Evolutionary conservation across 2,329 filamentous ascomycete genomes (phyloP), one percentile per base, ranked within the genome.

Genomic region (Aspergillus tamarii): DNA sequence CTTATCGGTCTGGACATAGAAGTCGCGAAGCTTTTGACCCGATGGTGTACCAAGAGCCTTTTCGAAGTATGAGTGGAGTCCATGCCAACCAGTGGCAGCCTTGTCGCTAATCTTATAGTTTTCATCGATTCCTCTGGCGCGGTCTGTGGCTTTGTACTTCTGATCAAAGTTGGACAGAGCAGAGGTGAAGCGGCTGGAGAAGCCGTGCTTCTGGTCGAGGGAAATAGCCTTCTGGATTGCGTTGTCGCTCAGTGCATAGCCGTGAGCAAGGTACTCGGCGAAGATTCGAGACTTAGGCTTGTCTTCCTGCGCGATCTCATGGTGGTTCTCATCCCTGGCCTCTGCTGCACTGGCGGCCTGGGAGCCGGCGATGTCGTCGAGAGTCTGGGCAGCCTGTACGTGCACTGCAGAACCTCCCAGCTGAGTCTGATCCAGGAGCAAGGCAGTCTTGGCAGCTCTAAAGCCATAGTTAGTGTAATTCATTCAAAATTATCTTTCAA

Each of bases 401-500:
- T 95, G 89, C 70, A 94, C 92, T 64, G 90, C 83, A 62, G 86
- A 84, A 56, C 84, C 80, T 67, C 94, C 94, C 57, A 99, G 91
- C 81, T 96, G 91, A 59, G 95, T 99, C 85, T 97, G 96, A 83
- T 98, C 94, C 68, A 99, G 89, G 64, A 99, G 91, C 46, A 97
- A 91, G 30, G 95, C 95, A 26, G 95, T 99, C 85, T 97, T 97
- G 64, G 94, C 94, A 57, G 95, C 95, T 16, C 81, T 83, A 59
- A 46, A 53, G 16, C 36, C 34, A 21, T 61, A 39, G 59, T 67
- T 43, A 57, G 43, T 62, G 28, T 32, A n/a, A 41, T 54, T 10
- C 54, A 30, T 36, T 21, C 52, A 36, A 19, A 30, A 8, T 50
- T 8, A 4, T 50, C 9, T 26, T 26, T 32, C 26, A 26, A 46